A percentile compares a stretch with the other conserved stretches of the same genome.
phyloP scores from a whole-genome alignment of 768 basidiomycete species.

The Suillus subaureus region DNA sequence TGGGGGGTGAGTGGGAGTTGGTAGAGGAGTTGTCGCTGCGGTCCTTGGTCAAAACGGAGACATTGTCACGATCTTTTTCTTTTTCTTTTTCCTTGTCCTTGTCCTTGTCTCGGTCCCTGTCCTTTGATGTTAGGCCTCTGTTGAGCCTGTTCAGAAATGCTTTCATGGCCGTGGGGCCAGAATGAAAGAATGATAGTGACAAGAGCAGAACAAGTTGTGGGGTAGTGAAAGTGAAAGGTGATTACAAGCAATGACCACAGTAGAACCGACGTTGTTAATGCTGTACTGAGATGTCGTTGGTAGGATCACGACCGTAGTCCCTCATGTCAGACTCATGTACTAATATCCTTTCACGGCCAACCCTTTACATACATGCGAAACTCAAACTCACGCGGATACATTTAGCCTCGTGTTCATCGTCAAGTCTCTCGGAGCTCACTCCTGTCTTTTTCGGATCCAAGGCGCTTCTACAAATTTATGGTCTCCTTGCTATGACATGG shows the following conservation, averaged over 20 bases:
- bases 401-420: slow-evolving; percentile 1
- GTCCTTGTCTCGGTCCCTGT: slow-evolving; percentile 65
- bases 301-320: slow-evolving; percentile 3
- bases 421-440: neutral
- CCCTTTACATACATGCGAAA: slow-evolving; percentile 10
- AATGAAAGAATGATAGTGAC: neutral
- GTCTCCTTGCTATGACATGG: neutral
- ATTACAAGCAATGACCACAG: slow-evolving; percentile 4
- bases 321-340: slow-evolving; percentile 2
- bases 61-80: slow-evolving; percentile 28
- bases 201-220: neutral
- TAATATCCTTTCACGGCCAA: slow-evolving; percentile 1
- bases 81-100: slow-evolving; percentile 37
- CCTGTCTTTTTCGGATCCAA: neutral
- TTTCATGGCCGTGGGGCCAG: slow-evolving; percentile 57
- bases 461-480: neutral
- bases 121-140: slow-evolving; percentile 52
- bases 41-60: slow-evolving; percentile 30
- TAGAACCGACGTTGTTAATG: neutral
- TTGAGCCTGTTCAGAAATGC: slow-evolving; percentile 81
- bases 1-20: slow-evolving; percentile 26
- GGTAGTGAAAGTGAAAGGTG: slow-evolving; percentile 9
- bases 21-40: slow-evolving; percentile 33
- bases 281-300: neutral
- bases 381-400: neutral